Base-by-base conservation (phyloP, 768 basidiomycete species). In the Leccinum variicolor region DNA sequence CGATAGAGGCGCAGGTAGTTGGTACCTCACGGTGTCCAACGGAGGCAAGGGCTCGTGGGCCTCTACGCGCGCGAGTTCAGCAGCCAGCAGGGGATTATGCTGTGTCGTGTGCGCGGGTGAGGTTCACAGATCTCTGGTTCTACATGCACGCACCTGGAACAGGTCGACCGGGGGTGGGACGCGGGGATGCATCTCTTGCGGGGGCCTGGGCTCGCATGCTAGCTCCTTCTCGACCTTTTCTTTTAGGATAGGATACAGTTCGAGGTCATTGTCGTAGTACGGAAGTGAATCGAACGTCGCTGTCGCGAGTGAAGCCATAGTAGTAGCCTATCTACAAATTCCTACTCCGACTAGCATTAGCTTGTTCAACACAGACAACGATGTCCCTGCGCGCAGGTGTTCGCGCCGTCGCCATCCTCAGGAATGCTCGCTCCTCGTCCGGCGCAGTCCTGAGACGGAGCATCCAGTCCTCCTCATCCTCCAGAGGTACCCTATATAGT, bases 261-360 rank as follows among this genome's bases (percentile, higher is more conserved):
- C 89, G 52, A 95, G 80, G 70, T 97, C 93, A 69, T 94, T 91
- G 76, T 98, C 94, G 67, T 92, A 94, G 75, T 97, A 98, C 17
- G 94, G 94, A 61, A 97, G 79, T 25, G 93, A 90, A 73, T 97
- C 94, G 64, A 93, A 84, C 36, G 88, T 77, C 25, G 48, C 46
- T 19, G 62, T 62, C 39, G 52, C 53, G 55, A 55, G 36, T 47
- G 46, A 53, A 51, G 65, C 56, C 76, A 76, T 77, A 52, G 53
- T 62, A 57, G 60, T 13, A 63, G 34, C 47, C 45, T 50, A 21
- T 54, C 52, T 19, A 6, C n/a, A 49, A 71, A 54, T 69, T 67
- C 64, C 58, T 54, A 70, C 70, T 67, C 70, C 69, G 65, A 65
- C 69, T 54, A 33, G 31, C 1, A 15, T 23, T 47, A 26, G 23